These are phyloP conservation scores for Solanum arcanum DNA, from an alignment of 257 asterid genomes.

Conservation along the genomic window DNA sequence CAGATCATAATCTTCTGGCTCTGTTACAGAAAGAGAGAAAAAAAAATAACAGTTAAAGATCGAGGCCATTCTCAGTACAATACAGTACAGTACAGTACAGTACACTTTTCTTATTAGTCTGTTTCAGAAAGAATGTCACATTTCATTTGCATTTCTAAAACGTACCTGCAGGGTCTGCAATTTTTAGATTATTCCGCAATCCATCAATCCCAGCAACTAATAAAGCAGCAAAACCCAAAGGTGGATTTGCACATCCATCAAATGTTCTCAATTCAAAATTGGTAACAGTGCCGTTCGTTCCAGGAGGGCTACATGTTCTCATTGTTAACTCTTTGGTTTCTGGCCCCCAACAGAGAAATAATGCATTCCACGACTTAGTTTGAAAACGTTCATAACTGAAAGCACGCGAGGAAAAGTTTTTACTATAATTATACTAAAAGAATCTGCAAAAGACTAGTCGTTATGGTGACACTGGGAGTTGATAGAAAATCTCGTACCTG, in stretches of 20 bases:
- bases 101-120: background rate
- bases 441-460: background rate
- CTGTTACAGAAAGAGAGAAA: background rate
- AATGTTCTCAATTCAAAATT: slow-evolving; percentile 79
- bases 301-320: slow-evolving; percentile 81
- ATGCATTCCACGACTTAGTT: slow-evolving; percentile 94
- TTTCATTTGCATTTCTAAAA: background rate
- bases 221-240: slow-evolving; percentile 73
- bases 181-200: slow-evolving; percentile 32
- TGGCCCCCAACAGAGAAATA: slow-evolving; percentile 82
- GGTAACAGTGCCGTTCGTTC: slow-evolving; percentile 65
- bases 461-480: background rate
- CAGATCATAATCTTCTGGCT: background rate
- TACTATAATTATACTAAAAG: background rate
- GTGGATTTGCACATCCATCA: slow-evolving; percentile 91
- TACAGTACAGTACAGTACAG: no score
- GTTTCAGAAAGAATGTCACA: background rate
- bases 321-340: slow-evolving; percentile 80
- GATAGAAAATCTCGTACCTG: slow-evolving; percentile 26
- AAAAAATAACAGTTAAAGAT: background rate
- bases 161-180: slow-evolving; percentile 80
- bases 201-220: slow-evolving; percentile 76
- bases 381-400: slow-evolving; percentile 76
- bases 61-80: background rate
- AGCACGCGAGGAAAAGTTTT: background rate